Conservation (phyloP, 805 yeast genomes). For the Clavispora carvajalis region DNA sequence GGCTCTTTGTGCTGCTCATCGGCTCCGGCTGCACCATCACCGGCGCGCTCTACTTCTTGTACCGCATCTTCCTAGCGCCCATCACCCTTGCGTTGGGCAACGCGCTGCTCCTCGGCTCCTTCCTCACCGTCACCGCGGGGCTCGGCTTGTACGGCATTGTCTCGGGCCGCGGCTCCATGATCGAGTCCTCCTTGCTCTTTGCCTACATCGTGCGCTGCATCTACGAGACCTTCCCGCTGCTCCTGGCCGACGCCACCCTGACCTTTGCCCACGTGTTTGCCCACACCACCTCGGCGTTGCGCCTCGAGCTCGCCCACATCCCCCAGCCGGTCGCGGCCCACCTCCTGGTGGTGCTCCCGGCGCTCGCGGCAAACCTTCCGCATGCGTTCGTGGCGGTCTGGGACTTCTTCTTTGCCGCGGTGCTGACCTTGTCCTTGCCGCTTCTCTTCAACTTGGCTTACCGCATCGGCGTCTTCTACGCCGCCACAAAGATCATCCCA, state of each 20-base stretch:
- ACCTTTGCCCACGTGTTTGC: constrained; percentile 28
- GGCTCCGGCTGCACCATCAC: constrained; percentile 73
- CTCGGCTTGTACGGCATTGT: constrained; percentile 80
- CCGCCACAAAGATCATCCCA: constrained; percentile 93
- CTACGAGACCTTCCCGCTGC: constrained; percentile 87
- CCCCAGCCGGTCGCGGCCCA: constrained; percentile 29
- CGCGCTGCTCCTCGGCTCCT: constrained; percentile 83
- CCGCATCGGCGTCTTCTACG: constrained; percentile 78
- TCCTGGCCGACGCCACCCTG: constrained; percentile 48
- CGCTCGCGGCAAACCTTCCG: constrained; percentile 49
- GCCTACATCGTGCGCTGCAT: constrained; percentile 91
- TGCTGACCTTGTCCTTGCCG: constrained; percentile 69
- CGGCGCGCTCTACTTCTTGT: constrained; percentile 69
- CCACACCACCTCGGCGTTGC: constrained; percentile 29
- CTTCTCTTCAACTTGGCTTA: constrained; percentile 77
- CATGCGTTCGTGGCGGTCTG: constrained; percentile 49
- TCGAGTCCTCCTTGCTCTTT: constrained; percentile 79
- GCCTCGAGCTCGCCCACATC: constrained; percentile 30
- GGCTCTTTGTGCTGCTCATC: constrained; percentile 72
- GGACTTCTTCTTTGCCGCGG: constrained; percentile 48
- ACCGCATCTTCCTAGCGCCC: constrained; percentile 77
- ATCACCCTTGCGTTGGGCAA: constrained; percentile 62
- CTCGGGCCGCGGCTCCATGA: constrained; percentile 79
- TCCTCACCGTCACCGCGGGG: constrained; percentile 68
- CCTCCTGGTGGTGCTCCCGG: constrained; percentile 32